Evolutionary conservation across 1,139 yeast genomes (phyloP), one percentile per base, ranked within the genome.

Genomic region (Petasospora fabianii): DNA sequence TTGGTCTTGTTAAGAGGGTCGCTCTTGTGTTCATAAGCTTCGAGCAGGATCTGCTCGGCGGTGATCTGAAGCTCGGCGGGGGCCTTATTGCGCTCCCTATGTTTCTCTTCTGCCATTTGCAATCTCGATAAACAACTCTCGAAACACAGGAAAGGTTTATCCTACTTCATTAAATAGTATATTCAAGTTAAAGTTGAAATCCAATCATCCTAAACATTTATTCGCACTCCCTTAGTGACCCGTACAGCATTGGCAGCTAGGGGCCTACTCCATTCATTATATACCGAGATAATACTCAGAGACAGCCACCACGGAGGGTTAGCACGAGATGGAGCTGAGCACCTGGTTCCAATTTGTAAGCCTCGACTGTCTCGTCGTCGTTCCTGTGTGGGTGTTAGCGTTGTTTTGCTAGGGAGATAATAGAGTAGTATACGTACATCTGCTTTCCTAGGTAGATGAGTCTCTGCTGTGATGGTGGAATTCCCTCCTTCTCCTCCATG

Each of bases 401-500:
- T 7, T 27, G 16, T n/a, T 21, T 11, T 15, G 6, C 11, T 13
- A 13, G 4, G 8, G 11, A 12, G 12, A 15, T 17, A 3, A 32
- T 24, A 6, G 10, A 3, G 48, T 49, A 46, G 47, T n/a, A 9
- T 31, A 69, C 80, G 58, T 62, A 75, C 80, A 92, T 77, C 65
- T 90, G 97, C 54, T 88, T 85, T 16, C 98, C 98, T 45, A 85
- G 82, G 65, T 78, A 88, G 56, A 92, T 84, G 50, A 92, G 75
- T 53, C 96, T 75, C 62, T 92, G 98, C 64, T 92, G 98, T 24
- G 87, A 80, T 16, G 98, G 97, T 5, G 97, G 97, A 43, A 92
- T 92, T 4, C 98, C 98, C 61, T 92, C 98, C 58, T 88, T 86
- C 58, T 92, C 97, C 62, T 92, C 97, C 69, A 92, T 80, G 62